Evolutionary conservation across 306 rosid species (phyloP), one percentile per base, ranked within the genome.

Genomic region (Quercus bicolor): DNA sequence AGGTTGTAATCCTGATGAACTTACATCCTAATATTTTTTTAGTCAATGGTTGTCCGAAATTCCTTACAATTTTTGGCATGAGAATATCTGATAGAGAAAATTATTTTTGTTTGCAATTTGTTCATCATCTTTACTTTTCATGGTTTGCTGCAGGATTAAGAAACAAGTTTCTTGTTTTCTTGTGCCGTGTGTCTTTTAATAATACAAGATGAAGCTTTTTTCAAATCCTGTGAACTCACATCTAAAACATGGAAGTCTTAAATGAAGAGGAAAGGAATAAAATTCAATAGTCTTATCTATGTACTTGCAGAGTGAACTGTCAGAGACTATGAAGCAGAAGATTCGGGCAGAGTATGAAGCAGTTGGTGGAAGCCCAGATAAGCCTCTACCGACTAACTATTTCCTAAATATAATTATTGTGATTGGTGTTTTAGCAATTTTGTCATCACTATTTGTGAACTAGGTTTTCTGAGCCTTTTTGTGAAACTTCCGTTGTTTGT

Each of bases 271-370:
- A 86, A 81, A 77, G 91, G 91, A 90, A 90, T 88, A 96, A 92
- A 93, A 91, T 85, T 93, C 94, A 87, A 45, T 85, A 85, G 96
- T 84, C 77, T 91, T 84, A 82, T 83, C 89, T 86, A 87, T 93
- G 84, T 93, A 91, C 86, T 89, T 93, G 97, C 97, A 91, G 97
- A 90, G 76, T 83, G 97, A 89, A 88, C 89, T 91, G 77, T 96
- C 92, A 72, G 90, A 88, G 4, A 10, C 83, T 45, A 90, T 90
- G 97, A 91, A 84, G 94, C 89, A 91, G 92, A 96, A 93, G 90
- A 91, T 91, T 68, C 93, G 92, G 56, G 97, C 93, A 60, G 97
- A 91, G 80, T 88, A 90, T 78, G 88, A 91, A 90, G 92, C 89
- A 4, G 2, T 91, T 53, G 99, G 98, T 56, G 97, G 97, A 77